phyloP scores from a whole-genome alignment of 345 rosid genomes.

The Corchorus olitorius region DNA sequence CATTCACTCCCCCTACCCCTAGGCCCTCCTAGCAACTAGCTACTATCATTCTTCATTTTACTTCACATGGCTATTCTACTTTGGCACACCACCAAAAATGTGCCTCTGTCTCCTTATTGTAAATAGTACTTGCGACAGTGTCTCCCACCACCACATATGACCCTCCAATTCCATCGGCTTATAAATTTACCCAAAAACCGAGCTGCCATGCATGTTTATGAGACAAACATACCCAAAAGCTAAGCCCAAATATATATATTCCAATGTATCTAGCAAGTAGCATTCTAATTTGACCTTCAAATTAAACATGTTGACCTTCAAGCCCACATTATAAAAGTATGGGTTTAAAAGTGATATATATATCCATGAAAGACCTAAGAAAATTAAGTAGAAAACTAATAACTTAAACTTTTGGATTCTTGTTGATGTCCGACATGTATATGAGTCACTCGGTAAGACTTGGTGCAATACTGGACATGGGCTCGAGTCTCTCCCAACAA shows the following conservation, averaged over 20 bases:
- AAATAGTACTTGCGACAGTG: neutral
- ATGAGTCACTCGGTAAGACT: too few relatives aligned
- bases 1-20: neutral
- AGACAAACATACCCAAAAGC: neutral
- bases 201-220: neutral
- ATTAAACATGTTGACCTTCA: too few relatives aligned
- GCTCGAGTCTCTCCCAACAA: too few relatives aligned
- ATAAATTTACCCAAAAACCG: neutral
- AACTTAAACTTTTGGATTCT: too few relatives aligned
- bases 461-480: too few relatives aligned
- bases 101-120: constrained; percentile 7
- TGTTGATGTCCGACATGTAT: too few relatives aligned
- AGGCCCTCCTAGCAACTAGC: neutral
- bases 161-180: neutral
- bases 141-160: neutral
- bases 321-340: too few relatives aligned
- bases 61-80: neutral
- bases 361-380: too few relatives aligned
- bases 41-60: neutral
- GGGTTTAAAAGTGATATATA: too few relatives aligned
- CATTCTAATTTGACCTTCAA: neutral
- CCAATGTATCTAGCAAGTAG: neutral
- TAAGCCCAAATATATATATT: neutral
- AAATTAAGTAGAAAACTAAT: too few relatives aligned
- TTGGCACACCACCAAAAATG: neutral